Percentiles rank a stretch among this genome's conserved stretches.
phyloP scores from a whole-genome alignment of 2,329 filamentous ascomycete genomes.

The Calonectria honghensis region DNA sequence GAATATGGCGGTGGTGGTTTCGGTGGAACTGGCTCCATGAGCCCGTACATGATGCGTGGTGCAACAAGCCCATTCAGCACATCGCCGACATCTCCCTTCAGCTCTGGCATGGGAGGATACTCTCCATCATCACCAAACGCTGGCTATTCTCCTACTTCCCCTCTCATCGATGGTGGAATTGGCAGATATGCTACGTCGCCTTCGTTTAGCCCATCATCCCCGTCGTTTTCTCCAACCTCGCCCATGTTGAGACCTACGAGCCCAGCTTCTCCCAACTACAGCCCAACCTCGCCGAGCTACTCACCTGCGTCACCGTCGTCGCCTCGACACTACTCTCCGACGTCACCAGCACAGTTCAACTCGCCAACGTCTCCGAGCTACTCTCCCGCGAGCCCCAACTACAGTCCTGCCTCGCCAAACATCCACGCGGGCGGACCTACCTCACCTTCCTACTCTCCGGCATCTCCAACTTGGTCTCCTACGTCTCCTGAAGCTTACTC shows the following conservation, averaged over 20 bases:
- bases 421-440: constrained; percentile 66
- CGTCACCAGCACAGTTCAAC: constrained; percentile 83
- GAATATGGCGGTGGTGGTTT: constrained; percentile 74
- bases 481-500: constrained; percentile 81
- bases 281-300: constrained; percentile 79
- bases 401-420: constrained; percentile 81
- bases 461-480: constrained; percentile 86
- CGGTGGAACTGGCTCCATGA: constrained; percentile 71
- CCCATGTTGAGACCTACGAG: constrained; percentile 74
- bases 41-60: constrained; percentile 77
- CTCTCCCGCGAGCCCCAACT: constrained; percentile 81
- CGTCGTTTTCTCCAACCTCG: constrained; percentile 78
- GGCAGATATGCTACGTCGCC: constrained; percentile 75
- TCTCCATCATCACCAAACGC: constrained; percentile 86
- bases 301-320: constrained; percentile 77
- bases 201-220: constrained; percentile 78
- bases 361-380: constrained; percentile 85
- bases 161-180: constrained; percentile 73
- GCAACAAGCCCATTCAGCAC: constrained; percentile 86
- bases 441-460: constrained; percentile 79
- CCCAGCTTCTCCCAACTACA: constrained; percentile 77
- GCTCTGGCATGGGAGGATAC: constrained; percentile 75
- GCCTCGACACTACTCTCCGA: constrained; percentile 77
- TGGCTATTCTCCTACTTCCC: constrained; percentile 86
- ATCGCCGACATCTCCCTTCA: constrained; percentile 80